Evolutionary conservation across 805 yeast genomes (phyloP).

Genomic region (Wickerhamiella australiensis): DNA sequence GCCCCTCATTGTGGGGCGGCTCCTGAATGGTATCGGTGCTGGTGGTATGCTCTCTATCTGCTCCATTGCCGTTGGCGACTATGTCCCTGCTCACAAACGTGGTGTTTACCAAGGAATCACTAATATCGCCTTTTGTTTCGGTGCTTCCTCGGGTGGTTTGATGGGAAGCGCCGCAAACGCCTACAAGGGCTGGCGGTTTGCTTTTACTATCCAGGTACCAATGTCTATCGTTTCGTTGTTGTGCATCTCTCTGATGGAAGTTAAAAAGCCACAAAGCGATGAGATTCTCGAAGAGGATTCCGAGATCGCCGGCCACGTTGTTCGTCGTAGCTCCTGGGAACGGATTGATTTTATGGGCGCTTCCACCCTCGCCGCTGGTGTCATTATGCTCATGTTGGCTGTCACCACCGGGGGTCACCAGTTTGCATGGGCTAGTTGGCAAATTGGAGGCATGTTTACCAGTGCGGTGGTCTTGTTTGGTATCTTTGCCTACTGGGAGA

Average conservation of each 20-base stretch:
- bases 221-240: conserved; percentile 29
- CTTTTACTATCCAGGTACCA: conserved; percentile 34
- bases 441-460: conserved; percentile 8
- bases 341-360: conserved; percentile 60
- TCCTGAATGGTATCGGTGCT: conserved; percentile 82
- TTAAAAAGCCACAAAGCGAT: conserved; percentile 10
- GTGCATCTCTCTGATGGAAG: conserved; percentile 24
- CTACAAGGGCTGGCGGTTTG: conserved; percentile 51
- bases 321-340: conserved; percentile 36
- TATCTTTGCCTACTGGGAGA: conserved; percentile 42
- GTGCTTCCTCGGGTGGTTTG: conserved; percentile 63
- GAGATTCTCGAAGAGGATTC: conserved; percentile 23
- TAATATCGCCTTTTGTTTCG: conserved; percentile 63
- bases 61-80: conserved; percentile 65
- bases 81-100: conserved; percentile 62
- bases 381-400: conserved; percentile 47
- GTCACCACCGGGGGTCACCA: conserved; percentile 56
- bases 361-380: conserved; percentile 41
- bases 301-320: conserved; percentile 21
- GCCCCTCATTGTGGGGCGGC: conserved; percentile 57
- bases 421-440: conserved; percentile 34
- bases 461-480: conserved; percentile 28
- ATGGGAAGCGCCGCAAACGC: conserved; percentile 43
- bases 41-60: conserved; percentile 72
- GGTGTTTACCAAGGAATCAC: conserved; percentile 77